Conservation (phyloP, 441 rosid species). For the California macrophylla region DNA sequence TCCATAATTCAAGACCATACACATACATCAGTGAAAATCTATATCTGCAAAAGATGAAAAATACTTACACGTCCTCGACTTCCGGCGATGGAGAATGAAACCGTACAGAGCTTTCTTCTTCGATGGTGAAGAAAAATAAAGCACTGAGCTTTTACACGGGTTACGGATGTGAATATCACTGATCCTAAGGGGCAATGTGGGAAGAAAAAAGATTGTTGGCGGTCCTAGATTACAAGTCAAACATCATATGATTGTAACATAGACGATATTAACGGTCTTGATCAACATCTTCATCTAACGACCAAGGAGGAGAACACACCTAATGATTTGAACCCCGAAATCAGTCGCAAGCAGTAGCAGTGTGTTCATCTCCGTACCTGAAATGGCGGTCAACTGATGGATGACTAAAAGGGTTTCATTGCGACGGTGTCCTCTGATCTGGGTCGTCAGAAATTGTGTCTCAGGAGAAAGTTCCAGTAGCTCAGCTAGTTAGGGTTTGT, state of each 20-base stretch:
- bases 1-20: too few species aligned
- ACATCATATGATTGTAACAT: too few species aligned
- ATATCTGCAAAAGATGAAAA: not conserved
- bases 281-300: not conserved
- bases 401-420: not conserved
- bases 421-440: not conserved
- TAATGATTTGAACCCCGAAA: too few species aligned
- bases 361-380: not conserved
- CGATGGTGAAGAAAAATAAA: not conserved
- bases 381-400: not conserved
- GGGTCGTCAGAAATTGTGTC: conserved; percentile 7
- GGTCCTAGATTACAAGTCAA: not conserved
- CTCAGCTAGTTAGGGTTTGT: conserved; percentile 9
- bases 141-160: not conserved
- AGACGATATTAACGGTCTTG: too few species aligned
- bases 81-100: not conserved
- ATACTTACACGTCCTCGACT: not conserved
- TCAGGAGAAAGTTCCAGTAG: not conserved
- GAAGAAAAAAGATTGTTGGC: not conserved
- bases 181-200: not conserved
- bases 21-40: too few species aligned
- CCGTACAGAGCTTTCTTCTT: conserved; percentile 3
- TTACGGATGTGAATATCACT: not conserved
- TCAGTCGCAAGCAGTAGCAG: not conserved
- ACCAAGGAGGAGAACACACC: not conserved